Conservation (phyloP, 495 filamentous ascomycete genomes). For the Chaetomium fimeti region DNA sequence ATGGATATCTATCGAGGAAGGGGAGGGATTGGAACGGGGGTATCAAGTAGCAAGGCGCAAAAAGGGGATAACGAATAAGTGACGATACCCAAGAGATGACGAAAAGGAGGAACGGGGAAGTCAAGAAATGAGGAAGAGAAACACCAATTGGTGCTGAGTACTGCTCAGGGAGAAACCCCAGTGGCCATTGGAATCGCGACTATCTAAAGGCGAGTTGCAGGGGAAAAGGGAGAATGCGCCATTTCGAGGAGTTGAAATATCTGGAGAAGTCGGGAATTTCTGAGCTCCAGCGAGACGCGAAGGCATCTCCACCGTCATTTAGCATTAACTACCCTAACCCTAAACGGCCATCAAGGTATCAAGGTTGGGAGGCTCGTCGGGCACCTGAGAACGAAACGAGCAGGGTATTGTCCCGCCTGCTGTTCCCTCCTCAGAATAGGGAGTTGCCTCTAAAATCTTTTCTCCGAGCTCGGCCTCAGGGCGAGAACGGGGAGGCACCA, state of each 20-base stretch:
- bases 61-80: not conserved
- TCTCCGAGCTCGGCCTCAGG: no score
- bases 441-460: no score
- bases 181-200: slow-evolving; percentile 23
- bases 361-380: no score
- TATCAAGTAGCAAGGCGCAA: not conserved
- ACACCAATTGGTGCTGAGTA: slow-evolving; percentile 3
- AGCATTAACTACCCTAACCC: slow-evolving; percentile 18
- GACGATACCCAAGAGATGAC: not conserved
- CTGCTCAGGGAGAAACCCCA: slow-evolving; percentile 17
- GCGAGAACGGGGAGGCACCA: not conserved
- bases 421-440: no score
- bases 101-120: not conserved
- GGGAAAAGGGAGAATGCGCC: slow-evolving; percentile 24
- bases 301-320: slow-evolving; percentile 19
- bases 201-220: slow-evolving; percentile 4
- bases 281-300: slow-evolving; percentile 2
- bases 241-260: slow-evolving; percentile 23
- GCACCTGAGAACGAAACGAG: no score
- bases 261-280: slow-evolving; percentile 13
- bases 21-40: slow-evolving; percentile 3
- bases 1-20: slow-evolving; percentile 6
- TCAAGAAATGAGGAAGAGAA: slow-evolving; percentile 3
- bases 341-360: slow-evolving; percentile 1
- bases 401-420: no score